Base-by-base conservation (phyloP, 495 filamentous ascomycete species). In the Hyaloscypha variabilis region DNA sequence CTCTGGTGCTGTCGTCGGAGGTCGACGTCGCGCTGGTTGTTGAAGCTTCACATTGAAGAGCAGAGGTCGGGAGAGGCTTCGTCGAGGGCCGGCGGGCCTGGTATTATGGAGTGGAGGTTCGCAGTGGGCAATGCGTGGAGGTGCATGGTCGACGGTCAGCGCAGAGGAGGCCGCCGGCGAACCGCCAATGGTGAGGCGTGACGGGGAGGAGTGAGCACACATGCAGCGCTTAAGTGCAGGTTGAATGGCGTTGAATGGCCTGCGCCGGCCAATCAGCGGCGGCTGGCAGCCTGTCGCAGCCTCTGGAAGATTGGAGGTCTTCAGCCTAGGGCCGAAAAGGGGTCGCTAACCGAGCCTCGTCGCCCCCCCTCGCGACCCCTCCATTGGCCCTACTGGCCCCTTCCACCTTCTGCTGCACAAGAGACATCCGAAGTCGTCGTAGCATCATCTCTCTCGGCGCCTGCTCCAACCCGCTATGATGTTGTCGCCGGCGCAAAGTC, bases 31-130 rank as follows among this genome's bases (percentile, higher is more conserved):
- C 57, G 52, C 59, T 54, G 53, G 28, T 59, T 8, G 39, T 55
- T 25, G 56, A 63, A 67, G 66, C 60, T 67, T 67, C 66, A 67
- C 66, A 67, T 67, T 63, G 60, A 59, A 53, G 65, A n/a, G n/a
- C n/a, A n/a, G n/a, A 51, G 39, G 39, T 46, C 24, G 25, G 34
- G 26, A 34, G 50, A 42, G 58, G 58, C 23, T 60, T 55, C 57
- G 17, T 54, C 8, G 58, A 52, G 58, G 64, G 60, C 65, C 34
- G 52, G 2, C 50, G n/a, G n/a, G 46, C 8, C 36, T 8, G 42
- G 55, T 54, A 59, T 58, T 63, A 58, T 67, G 52, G 42, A 53
- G 59, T 39, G 17, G 2, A 23, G 14, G 19, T 23, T 58, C 53
- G n/a, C n/a, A n/a, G n/a, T n/a, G n/a, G n/a, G n/a, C n/a, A n/a